phyloP scores from a whole-genome alignment of 164 flowering plant species.

The Buxus sempervirens region DNA sequence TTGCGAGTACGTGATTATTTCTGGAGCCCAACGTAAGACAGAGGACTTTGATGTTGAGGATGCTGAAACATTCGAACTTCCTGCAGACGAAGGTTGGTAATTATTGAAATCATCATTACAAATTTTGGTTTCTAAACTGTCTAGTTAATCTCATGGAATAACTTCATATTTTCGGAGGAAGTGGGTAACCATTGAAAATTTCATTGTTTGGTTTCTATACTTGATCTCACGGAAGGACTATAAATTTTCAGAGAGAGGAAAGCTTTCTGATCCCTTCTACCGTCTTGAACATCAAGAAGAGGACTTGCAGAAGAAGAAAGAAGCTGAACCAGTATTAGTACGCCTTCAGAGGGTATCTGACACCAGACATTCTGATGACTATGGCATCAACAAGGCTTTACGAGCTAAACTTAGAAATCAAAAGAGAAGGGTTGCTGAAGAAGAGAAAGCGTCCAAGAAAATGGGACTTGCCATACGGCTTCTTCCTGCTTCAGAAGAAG shows the following conservation, averaged over 20 bases:
- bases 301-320: constrained; percentile 90
- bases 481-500: constrained; percentile 70
- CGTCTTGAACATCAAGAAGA: constrained; percentile 95
- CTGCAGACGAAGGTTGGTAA: constrained; percentile 78
- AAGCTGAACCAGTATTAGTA: constrained; percentile 86
- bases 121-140: background rate
- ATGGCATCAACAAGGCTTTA: constrained; percentile 73
- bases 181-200: too few species aligned
- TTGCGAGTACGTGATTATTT: constrained; percentile 75
- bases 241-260: constrained; percentile 66
- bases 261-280: constrained; percentile 91
- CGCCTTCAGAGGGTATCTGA: constrained; percentile 89
- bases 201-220: too few species aligned
- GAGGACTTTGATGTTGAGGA: constrained; percentile 92
- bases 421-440: constrained; percentile 87
- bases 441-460: constrained; percentile 61
- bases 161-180: too few species aligned
- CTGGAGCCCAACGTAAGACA: constrained; percentile 77
- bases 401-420: constrained; percentile 74
- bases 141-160: constrained; percentile 1
- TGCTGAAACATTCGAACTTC: constrained; percentile 84
- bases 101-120: too few species aligned
- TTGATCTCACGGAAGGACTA: constrained; percentile 7
- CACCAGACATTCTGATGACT: constrained; percentile 80
- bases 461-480: constrained; percentile 70